Evolutionary conservation across 1,139 yeast genomes (phyloP).

Genomic region (Yarrowia galli): DNA sequence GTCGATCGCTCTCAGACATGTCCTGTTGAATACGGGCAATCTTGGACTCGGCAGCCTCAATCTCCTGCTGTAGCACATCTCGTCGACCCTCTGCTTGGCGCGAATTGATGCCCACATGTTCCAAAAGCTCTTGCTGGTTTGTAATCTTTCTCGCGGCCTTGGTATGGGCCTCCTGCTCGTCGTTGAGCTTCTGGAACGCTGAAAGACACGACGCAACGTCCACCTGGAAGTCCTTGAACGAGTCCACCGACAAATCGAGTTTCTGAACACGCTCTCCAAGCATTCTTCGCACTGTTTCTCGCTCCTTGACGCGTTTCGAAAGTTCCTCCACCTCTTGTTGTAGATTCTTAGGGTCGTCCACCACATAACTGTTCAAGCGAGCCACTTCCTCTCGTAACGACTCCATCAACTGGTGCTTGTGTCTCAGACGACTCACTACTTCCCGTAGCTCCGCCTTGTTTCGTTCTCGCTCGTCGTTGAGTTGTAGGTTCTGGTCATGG

Average conservation of each 20-base stretch:
- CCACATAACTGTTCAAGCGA: conserved; percentile 16
- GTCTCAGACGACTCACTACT: conserved; percentile 6
- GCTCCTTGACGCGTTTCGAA: conserved; percentile 7
- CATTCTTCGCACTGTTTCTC: conserved; percentile 11
- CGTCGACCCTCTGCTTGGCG: conserved; percentile 2
- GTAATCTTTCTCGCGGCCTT: background rate
- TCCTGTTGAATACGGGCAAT: conserved; percentile 24
- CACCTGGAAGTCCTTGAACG: conserved; percentile 33
- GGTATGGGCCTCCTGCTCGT: conserved; percentile 21
- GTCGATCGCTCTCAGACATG: conserved; percentile 15
- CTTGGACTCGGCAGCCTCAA: conserved; percentile 27
- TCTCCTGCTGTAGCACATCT: conserved; percentile 23
- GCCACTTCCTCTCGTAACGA: conserved; percentile 17
- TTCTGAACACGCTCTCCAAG: conserved; percentile 33
- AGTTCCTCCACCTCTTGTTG: conserved; percentile 15
- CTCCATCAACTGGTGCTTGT: conserved; percentile 34
- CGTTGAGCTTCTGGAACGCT: conserved; percentile 9
- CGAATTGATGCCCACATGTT: conserved; percentile 8
- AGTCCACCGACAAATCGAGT: conserved; percentile 28
- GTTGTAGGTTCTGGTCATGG: conserved; percentile 12
- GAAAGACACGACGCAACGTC: conserved; percentile 27
- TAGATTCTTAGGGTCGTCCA: conserved; percentile 11
- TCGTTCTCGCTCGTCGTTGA: conserved; percentile 24
- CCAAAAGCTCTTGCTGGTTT: conserved; percentile 14
- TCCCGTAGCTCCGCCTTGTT: conserved; percentile 15